Conservation (phyloP, 768 basidiomycete genomes). For the Xerocomellus intermedius region DNA sequence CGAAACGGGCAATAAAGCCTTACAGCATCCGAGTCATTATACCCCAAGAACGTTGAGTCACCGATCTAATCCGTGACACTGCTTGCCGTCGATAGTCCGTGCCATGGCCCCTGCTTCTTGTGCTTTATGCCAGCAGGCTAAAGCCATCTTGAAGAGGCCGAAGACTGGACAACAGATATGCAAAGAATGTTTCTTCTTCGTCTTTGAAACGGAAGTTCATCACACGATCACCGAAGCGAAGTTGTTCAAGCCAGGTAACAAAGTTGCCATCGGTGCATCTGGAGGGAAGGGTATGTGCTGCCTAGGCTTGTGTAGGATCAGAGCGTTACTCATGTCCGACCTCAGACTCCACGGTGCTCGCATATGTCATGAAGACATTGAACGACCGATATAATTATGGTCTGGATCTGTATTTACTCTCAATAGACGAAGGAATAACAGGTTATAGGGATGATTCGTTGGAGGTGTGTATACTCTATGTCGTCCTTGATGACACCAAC, state of each 20-base stretch:
- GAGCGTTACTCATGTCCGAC: background rate
- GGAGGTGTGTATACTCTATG: constrained; percentile 54
- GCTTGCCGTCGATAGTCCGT: background rate
- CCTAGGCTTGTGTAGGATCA: background rate
- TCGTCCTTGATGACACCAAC: constrained; percentile 3
- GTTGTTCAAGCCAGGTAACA: constrained; percentile 86
- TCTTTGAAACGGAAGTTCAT: constrained; percentile 98
- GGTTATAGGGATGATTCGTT: constrained; percentile 97
- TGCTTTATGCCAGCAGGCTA: constrained; percentile 67
- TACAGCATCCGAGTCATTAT: too few species aligned
- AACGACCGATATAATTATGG: constrained; percentile 95
- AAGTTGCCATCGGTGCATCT: constrained; percentile 96
- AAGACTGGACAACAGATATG: constrained; percentile 99
- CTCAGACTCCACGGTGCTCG: constrained; percentile 94
- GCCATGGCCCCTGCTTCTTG: constrained; percentile 81
- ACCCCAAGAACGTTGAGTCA: too few species aligned
- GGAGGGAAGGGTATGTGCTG: constrained; percentile 85
- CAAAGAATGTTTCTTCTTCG: constrained; percentile 92
- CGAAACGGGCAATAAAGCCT: constrained; percentile 10
- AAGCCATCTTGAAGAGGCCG: constrained; percentile 89
- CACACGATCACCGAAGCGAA: constrained; percentile 84
- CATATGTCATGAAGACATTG: constrained; percentile 93
- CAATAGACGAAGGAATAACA: constrained; percentile 98
- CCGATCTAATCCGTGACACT: background rate
- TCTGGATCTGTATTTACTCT: constrained; percentile 85